Percentiles rank a stretch among this genome's conserved stretches.
Conservation (phyloP, 768 basidiomycete genomes). For the Kwoniella europaea region DNA sequence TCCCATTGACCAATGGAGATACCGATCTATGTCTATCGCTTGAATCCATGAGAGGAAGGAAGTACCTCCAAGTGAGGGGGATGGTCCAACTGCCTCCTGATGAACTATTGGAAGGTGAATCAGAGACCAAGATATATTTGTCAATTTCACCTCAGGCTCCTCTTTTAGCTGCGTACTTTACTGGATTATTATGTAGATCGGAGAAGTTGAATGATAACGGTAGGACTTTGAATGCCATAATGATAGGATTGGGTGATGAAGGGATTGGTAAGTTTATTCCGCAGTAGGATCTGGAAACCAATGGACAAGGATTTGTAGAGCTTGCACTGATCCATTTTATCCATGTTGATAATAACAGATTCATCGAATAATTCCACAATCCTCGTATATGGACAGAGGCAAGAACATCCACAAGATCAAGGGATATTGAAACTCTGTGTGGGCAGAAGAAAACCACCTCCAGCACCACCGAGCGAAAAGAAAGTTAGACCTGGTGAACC, state of each 20-base stretch:
- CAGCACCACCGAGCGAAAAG: conserved; percentile 30
- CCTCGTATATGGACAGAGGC: conserved; percentile 51
- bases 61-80: conserved; percentile 49
- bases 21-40: conserved; percentile 56
- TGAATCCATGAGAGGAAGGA: conserved; percentile 55
- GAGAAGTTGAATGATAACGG: conserved; percentile 33
- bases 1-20: conserved; percentile 39
- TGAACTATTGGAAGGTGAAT: conserved; percentile 40
- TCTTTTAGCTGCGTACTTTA: conserved; percentile 47
- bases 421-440: conserved; percentile 34
- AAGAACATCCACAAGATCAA: conserved; percentile 20
- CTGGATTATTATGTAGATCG: conserved; percentile 39
- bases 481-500: conserved; percentile 55
- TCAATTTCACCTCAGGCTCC: conserved; percentile 41
- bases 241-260: conserved; percentile 55
- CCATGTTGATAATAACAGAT: conserved; percentile 23
- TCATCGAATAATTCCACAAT: conserved; percentile 57
- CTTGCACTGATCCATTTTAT: neutral
- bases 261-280: conserved; percentile 36
- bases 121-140: conserved; percentile 46
- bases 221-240: conserved; percentile 45
- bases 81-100: conserved; percentile 43
- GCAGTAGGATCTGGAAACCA: neutral
- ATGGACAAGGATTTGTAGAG: too few relatives aligned
- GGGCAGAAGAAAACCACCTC: conserved; percentile 39